Evolutionary conservation across 805 yeast genomes (phyloP), one percentile per base, ranked within the genome.

Genomic region (Hanseniaspora pseudoguilliermondii): DNA sequence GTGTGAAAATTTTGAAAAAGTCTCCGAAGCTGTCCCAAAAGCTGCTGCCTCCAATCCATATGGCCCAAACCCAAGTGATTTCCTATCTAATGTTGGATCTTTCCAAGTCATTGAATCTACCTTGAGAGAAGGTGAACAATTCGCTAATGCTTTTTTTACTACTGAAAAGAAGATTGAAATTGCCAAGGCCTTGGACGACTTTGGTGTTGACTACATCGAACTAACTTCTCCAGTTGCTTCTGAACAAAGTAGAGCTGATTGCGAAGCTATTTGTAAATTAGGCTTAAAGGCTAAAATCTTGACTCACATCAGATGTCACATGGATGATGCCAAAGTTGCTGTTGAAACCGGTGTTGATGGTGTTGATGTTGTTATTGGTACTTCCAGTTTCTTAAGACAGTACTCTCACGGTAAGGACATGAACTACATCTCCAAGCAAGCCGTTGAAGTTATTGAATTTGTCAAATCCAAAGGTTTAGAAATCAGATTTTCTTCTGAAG

Each of bases 291-390:
- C 97, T 61, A 91, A 93, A 76, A 88, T 93, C 61, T 79, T 91
- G 63, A 91, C 98, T 50, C 97, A 91, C 71, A 93, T 93, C 63
- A 82, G 97, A 73, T 91, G 98, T 73, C 97, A 91, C 74, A 91
- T 91, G 97, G 97, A 91, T 71, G 98, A 93, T 66, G 98, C 97
- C 57, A 79, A 84, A 65, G 86, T 93, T 58, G 98, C 98, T 6
- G 98, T 91, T 49, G 93, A 87, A 67, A 91, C 97, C 41, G 97
- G 98, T 69, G 98, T 93, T 54, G 97, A 93, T 69, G 98, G 97
- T 73, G 97, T 91, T 60, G 97, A 93, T 74, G 96, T 91, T 57
- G 97, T 91, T 58, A 91, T 91, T 71, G 97, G 97, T 61, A 91
- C 97, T 23, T 90, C 97, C 35, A 95, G 86, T 71, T 93, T 89